Base-by-base conservation (phyloP, 108 stramenopile genomes). In the Cyclotella choctawhatcheeana region DNA sequence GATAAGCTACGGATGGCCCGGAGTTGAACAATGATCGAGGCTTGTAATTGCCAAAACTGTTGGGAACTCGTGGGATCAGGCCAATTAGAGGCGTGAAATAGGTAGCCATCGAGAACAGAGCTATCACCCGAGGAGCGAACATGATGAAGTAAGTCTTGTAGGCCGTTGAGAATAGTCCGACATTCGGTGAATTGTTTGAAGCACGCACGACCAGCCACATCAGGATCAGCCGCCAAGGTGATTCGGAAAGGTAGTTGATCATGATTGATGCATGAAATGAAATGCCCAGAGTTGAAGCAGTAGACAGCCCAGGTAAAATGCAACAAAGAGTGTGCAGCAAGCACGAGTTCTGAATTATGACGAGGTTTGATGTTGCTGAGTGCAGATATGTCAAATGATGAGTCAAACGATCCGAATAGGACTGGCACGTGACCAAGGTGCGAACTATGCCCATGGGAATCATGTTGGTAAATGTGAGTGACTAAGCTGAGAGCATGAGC, bases 221-320 rank as follows among this genome's bases (percentile, higher is more conserved):
- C 13, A 5, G 35, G 2, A 26, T 68, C 54, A 24, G 53, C 35
- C 2, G 47, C 67, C 7, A 68, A 29, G 13, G 25, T 14, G 13
- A 68, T n/a, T 25, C 3, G 1, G 25, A 55, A 68, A 2, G 67
- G 67, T 12, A 68, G 31, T 1, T 14, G 1, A 2, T 3, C 1
- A 0, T 22, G n/a, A 5, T 54, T 0, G 33, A 68, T 55, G 10
- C 53, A 34, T 4, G 54, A 68, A 3, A 44, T 5, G 35, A 68
- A 68, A 20, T 68, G 67, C 1, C 67, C 67, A 25, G 21, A 25
- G 8, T 53, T 55, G 25, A 68, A 54, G 3, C 34, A 24, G n/a
- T 68, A 68, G 24, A 68, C 54, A 17, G 67, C 67, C 67, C 67
- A 68, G 5, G 4, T 22, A 3, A 54, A 16, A 8, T 27, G 5